Evolutionary conservation across 345 rosid genomes (phyloP).

Genomic region (Camelina neglecta): DNA sequence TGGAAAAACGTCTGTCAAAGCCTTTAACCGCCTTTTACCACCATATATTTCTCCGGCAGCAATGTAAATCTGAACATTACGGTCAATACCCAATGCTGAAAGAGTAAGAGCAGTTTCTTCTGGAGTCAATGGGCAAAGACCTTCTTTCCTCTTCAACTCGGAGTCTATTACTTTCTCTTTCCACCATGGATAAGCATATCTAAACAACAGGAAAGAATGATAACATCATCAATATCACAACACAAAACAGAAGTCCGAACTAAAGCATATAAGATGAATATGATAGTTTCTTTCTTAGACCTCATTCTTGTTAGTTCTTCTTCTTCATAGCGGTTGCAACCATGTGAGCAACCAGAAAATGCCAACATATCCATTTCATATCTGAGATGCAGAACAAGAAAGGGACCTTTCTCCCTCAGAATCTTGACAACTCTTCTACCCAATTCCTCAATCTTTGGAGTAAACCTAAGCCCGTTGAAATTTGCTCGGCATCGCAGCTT

Average conservation of each 20-base stretch:
- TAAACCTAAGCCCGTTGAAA: conserved; percentile 81
- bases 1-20: conserved; percentile 69
- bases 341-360: conserved; percentile 94
- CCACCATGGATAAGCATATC: conserved; percentile 98
- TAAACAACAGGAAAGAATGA: conserved; percentile 33
- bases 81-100: conserved; percentile 75
- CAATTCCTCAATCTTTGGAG: conserved; percentile 91
- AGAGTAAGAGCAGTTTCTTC: conserved; percentile 84
- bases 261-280: background rate
- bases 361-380: conserved; percentile 99
- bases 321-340: conserved; percentile 86
- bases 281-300: conserved; percentile 39
- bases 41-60: conserved; percentile 91
- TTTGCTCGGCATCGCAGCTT: conserved; percentile 95
- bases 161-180: conserved; percentile 87
- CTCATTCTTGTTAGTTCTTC: conserved; percentile 98
- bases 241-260: background rate
- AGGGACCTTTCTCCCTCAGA: conserved; percentile 83
- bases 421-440: conserved; percentile 79
- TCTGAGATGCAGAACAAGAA: conserved; percentile 89
- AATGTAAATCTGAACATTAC: conserved; percentile 72
- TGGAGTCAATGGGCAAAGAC: conserved; percentile 86
- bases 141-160: conserved; percentile 80
- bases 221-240: conserved; percentile 6
- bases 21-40: conserved; percentile 72